Evolutionary conservation across 2,329 filamentous ascomycete species (phyloP).

Genomic region (Pseudogymnoascus pannorum): DNA sequence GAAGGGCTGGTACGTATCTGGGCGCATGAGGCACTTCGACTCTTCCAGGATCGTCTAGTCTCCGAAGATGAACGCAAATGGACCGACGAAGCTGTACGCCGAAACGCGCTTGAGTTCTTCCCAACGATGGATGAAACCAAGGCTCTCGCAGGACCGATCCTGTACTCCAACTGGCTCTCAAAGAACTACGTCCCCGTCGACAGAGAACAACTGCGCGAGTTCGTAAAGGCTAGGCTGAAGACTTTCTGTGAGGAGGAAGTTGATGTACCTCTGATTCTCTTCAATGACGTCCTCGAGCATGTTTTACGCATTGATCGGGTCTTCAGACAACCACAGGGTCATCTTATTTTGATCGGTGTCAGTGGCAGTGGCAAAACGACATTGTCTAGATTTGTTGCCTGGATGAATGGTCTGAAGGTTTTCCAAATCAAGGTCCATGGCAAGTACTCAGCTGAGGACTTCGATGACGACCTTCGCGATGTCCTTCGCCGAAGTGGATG

Average conservation of each 20-base stretch:
- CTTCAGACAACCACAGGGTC: slow-evolving; percentile 95
- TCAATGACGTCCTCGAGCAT: slow-evolving; percentile 98
- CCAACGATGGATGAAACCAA: slow-evolving; percentile 88
- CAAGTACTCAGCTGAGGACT: slow-evolving; percentile 96
- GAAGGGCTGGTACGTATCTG: slow-evolving; percentile 95
- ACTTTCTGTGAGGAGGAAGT: slow-evolving; percentile 99
- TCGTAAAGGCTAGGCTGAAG: slow-evolving; percentile 92
- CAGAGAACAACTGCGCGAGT: slow-evolving; percentile 88
- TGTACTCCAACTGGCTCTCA: slow-evolving; percentile 99
- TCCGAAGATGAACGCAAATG: slow-evolving; percentile 89
- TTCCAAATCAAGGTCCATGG: slow-evolving; percentile 99
- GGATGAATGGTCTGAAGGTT: slow-evolving; percentile 99
- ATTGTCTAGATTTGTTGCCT: slow-evolving; percentile 92
- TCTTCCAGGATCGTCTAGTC: slow-evolving; percentile 97
- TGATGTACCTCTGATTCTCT: slow-evolving; percentile 95
- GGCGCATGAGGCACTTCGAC: slow-evolving; percentile 90
- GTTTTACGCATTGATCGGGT: slow-evolving; percentile 97
- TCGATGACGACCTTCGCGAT: slow-evolving; percentile 92
- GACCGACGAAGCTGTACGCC: slow-evolving; percentile 82
- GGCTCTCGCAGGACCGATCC: slow-evolving; percentile 83
- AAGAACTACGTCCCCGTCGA: slow-evolving; percentile 98
- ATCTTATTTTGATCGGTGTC: slow-evolving; percentile 96
- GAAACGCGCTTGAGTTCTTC: slow-evolving; percentile 86
- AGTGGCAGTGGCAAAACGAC: slow-evolving; percentile 99
- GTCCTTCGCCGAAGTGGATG: slow-evolving; percentile 90